Evolutionary conservation across 2,329 filamentous ascomycete genomes (phyloP).

Genomic region (Cladosporium phlei): DNA sequence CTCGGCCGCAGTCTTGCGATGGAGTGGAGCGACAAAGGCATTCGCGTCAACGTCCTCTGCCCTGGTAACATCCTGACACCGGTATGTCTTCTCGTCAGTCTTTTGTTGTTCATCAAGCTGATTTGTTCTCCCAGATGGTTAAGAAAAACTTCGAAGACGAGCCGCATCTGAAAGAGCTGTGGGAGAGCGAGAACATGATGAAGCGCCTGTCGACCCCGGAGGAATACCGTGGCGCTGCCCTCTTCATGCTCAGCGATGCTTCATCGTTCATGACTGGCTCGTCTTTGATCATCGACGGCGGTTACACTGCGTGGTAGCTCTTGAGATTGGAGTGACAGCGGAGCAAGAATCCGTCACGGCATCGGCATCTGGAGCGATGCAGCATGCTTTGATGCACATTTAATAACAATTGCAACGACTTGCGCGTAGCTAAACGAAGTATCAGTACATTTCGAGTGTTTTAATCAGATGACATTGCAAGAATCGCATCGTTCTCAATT

Average conservation of each 20-base stretch:
- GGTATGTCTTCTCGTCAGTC: slow-evolving; percentile 11
- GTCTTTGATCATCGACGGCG: slow-evolving; percentile 28
- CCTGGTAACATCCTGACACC: slow-evolving; percentile 35
- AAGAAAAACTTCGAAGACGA: slow-evolving; percentile 28
- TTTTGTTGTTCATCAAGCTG: not conserved
- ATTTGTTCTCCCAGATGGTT: slow-evolving; percentile 25
- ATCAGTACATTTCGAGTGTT: too few relatives aligned
- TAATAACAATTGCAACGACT: too few relatives aligned
- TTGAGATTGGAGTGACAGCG: too few relatives aligned
- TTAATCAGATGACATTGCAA: too few relatives aligned
- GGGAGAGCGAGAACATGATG: slow-evolving; percentile 32
- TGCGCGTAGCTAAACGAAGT: too few relatives aligned
- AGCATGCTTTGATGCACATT: too few relatives aligned
- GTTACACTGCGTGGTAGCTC: slow-evolving; percentile 25
- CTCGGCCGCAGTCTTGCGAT: slow-evolving; percentile 48
- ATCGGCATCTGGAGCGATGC: too few relatives aligned
- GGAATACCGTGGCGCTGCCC: slow-evolving; percentile 28
- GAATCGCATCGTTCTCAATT: too few relatives aligned
- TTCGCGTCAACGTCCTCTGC: slow-evolving; percentile 31
- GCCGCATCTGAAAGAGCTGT: slow-evolving; percentile 25
- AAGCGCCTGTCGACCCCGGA: slow-evolving; percentile 26
- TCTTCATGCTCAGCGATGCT: slow-evolving; percentile 30
- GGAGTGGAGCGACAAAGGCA: slow-evolving; percentile 43
- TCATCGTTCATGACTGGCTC: slow-evolving; percentile 27
- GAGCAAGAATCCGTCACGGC: too few relatives aligned